Evolutionary conservation across 179 eudicot species (phyloP), one percentile per base, ranked within the genome.

Genomic region (Beta macrorhiza): DNA sequence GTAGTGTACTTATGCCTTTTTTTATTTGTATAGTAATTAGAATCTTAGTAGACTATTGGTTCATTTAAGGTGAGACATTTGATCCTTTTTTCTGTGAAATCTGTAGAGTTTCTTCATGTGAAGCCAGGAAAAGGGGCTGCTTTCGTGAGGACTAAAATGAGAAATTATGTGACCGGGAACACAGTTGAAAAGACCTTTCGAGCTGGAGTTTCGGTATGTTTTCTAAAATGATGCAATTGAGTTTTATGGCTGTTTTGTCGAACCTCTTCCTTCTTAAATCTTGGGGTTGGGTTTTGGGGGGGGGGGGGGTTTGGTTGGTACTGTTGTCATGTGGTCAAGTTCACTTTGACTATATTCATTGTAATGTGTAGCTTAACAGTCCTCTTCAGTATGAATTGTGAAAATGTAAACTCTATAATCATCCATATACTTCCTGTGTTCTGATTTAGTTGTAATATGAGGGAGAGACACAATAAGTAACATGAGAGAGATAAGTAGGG

Each of bases 51-150:
- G 62, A 67, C 9, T 37, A 67, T 49, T 49, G 42, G 20, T 37
- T 37, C 65, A 20, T 56, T 45, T 16, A 68, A 45, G 20, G 37
- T 22, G 13, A 5, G 61, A 20, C n/a, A 45, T 20, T 56, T 32
- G 53, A 37, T 67, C 32, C 58, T 0, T 57, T 77, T 71, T 67
- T 0, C 59, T 65, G 78, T 49, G 74, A 56, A 71, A 20, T 83
- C 63, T 86, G 78, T 78, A 93, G 98, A 92, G 86, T 95, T 95
- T 84, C 97, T 95, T 80, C 98, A 95, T 82, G 98, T 95, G 76
- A 95, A 95, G 78, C 98, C 98, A 65, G 98, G 98, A 78, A 95
- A 95, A 91, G 98, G 98, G 79, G 98, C 98, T 82, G 98, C 98
- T 12, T 95, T 87, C 89, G 97, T 95, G 79, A 90, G 98, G 91